Evolutionary conservation across 2,329 filamentous ascomycete species (phyloP).

Genomic region (Rasamsonia emersonii): DNA sequence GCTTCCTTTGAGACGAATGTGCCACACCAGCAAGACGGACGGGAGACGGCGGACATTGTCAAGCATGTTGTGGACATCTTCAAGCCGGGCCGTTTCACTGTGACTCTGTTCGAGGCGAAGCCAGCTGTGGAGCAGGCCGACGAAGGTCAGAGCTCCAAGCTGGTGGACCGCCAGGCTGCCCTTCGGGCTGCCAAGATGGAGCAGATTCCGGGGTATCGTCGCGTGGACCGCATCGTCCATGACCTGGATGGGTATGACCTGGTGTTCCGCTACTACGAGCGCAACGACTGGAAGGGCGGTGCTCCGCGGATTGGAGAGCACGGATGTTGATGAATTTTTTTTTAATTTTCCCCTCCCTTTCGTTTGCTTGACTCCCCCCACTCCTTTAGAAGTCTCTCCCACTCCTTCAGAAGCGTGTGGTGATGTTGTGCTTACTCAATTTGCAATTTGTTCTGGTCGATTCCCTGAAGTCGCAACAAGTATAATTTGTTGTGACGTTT

Average conservation of each 20-base stretch:
- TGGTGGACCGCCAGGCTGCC: slow-evolving; percentile 35
- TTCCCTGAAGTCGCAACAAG: too few species aligned
- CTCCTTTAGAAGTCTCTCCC: neutral
- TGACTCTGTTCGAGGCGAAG: slow-evolving; percentile 93
- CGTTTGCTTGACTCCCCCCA: too few species aligned
- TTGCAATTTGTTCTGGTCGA: too few species aligned
- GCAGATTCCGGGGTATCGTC: slow-evolving; percentile 72
- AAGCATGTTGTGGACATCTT: slow-evolving; percentile 94
- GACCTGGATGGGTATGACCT: slow-evolving; percentile 96
- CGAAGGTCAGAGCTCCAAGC: slow-evolving; percentile 26
- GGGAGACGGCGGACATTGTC: slow-evolving; percentile 82
- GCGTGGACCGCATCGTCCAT: slow-evolving; percentile 91
- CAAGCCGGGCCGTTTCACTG: slow-evolving; percentile 93
- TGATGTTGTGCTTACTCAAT: too few species aligned
- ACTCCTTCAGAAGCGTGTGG: too few species aligned
- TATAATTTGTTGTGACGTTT: too few species aligned
- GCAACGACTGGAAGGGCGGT: slow-evolving; percentile 67
- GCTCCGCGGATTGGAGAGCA: slow-evolving; percentile 54
- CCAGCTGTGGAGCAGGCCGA: slow-evolving; percentile 34
- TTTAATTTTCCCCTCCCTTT: slow-evolving; percentile 2
- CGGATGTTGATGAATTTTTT: slow-evolving; percentile 11
- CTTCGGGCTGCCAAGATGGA: slow-evolving; percentile 55
- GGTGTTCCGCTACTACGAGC: slow-evolving; percentile 93
- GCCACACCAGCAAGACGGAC: slow-evolving; percentile 75
- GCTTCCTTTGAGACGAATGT: slow-evolving; percentile 99